Evolutionary conservation across 2,329 filamentous ascomycete species (phyloP).

Genomic region (Calonectria hawksworthii): DNA sequence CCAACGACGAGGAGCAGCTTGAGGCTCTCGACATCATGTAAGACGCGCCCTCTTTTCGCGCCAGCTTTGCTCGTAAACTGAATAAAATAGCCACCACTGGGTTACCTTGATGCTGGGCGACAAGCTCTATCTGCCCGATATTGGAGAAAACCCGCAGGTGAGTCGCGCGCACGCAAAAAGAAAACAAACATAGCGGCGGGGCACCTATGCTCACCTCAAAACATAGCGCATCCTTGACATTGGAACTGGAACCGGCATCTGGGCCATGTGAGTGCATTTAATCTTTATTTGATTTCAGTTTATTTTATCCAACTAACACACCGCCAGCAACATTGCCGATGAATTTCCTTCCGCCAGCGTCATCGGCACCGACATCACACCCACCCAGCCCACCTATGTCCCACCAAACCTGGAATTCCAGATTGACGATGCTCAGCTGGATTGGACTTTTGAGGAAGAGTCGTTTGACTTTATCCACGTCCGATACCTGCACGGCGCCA

Average conservation of each 20-base stretch:
- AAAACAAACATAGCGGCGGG: not conserved
- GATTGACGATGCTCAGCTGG: constrained; percentile 51
- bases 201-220: not conserved
- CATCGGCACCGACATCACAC: constrained; percentile 39
- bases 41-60: not conserved
- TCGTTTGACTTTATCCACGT: constrained; percentile 52
- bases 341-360: constrained; percentile 39
- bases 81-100: constrained; percentile 37
- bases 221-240: constrained; percentile 36
- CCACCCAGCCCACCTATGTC: constrained; percentile 40
- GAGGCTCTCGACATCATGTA: constrained; percentile 45
- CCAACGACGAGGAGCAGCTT: constrained; percentile 40
- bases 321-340: constrained; percentile 36
- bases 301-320: not conserved
- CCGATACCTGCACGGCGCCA: constrained; percentile 46
- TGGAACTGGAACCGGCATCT: constrained; percentile 41
- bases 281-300: not conserved
- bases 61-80: not conserved
- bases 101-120: constrained; percentile 38
- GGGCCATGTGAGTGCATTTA: constrained; percentile 36
- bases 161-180: not conserved
- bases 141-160: constrained; percentile 37
- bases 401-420: constrained; percentile 55
- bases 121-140: constrained; percentile 37
- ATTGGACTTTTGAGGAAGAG: constrained; percentile 59